A percentile compares a stretch with the other conserved stretches of the same genome.
Evolutionary conservation across 139 green algal species (phyloP).

Genomic region (Chlorella sp.): DNA sequence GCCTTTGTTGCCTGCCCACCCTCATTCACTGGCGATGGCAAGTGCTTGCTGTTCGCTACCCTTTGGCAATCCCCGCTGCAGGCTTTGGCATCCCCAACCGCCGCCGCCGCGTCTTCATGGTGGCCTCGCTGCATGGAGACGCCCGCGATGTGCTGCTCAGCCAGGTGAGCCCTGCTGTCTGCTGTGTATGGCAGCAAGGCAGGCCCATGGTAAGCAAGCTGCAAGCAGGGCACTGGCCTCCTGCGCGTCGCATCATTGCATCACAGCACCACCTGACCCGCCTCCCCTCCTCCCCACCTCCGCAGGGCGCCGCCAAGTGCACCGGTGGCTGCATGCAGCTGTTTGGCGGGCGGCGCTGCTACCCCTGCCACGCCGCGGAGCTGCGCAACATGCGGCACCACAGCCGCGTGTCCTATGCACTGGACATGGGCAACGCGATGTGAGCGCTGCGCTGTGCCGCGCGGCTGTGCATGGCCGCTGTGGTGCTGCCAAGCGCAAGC

Average conservation of each 20-base stretch:
- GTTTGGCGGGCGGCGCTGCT: constrained; percentile 65
- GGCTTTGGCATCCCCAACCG: constrained; percentile 90
- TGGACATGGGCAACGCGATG: constrained; percentile 89
- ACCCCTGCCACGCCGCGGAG: constrained; percentile 64
- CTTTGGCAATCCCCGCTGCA: too few relatives aligned
- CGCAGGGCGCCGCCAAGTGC: constrained; percentile 68
- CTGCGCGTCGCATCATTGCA: too few relatives aligned
- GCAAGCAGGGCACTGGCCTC: too few relatives aligned
- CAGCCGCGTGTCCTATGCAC: constrained; percentile 64
- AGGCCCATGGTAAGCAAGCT: too few relatives aligned
- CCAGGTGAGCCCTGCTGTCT: not conserved
- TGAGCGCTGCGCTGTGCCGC: constrained; percentile 12
- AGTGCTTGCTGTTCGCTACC: too few relatives aligned
- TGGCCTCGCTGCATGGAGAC: constrained; percentile 88
- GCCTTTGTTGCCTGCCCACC: too few relatives aligned
- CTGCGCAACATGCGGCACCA: constrained; percentile 35
- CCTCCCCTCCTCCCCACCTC: not conserved
- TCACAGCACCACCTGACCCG: not conserved
- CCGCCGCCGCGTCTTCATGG: constrained; percentile 82
- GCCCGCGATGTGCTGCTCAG: constrained; percentile 87
- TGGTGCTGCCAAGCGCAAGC: too few relatives aligned
- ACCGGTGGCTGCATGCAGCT: constrained; percentile 62
- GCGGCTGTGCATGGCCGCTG: not conserved
- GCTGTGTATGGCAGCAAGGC: too few relatives aligned
- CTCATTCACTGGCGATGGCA: too few relatives aligned